Evolutionary conservation across 2,329 filamentous ascomycete genomes (phyloP), one percentile per base, ranked within the genome.

Genomic region (Myotisia sp.): DNA sequence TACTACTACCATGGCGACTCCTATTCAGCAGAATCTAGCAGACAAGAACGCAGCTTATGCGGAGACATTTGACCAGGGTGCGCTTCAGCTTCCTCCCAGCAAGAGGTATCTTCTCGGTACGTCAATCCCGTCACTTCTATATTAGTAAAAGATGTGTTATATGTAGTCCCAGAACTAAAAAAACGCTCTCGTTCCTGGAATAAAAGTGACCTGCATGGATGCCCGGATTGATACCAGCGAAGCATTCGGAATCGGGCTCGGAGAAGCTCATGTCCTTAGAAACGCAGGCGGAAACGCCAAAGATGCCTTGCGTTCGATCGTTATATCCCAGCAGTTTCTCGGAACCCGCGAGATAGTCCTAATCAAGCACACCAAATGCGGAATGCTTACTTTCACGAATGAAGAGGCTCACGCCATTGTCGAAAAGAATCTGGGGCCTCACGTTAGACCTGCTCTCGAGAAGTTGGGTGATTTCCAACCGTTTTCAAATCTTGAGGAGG

Each of bases 301-400:
- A 23, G 81, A 87, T 37, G 78, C 76, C 0, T 64, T 86, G 5
- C 75, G 82, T 33, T 81, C 74, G 13, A 68, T 90, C 37, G 55
- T 87, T 40, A 83, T 90, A 48, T 85, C 79, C 0, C 67, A 90
- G 57, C 80, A 87, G 52, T 64, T 87, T 5, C 68, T 90, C 0
- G 79, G 76, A 6, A 90, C 82, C 0, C 65, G 68, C 1, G 81
- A 87, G 54, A 75, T 90, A 32, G 54, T 86, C 12, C 52, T 86
- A 16, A 64, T 86, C 32, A 82, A 84, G 60, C 77, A 83, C 47
- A 81, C 76, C 1, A 74, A 71, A 5, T 84, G 78, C 48, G 79
- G 79, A 2, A 82, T 81, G 77, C 53, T 79, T 33, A 79, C 68
- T 0, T 78, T 81, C 48, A 63, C 61, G n/a, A 73, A 79, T 41